A percentile compares a stretch with the other conserved stretches of the same genome.
These are phyloP conservation scores for Blumeria graminis DNA, from an alignment of 2,329 filamentous ascomycete species.

Conservation along the genomic window DNA sequence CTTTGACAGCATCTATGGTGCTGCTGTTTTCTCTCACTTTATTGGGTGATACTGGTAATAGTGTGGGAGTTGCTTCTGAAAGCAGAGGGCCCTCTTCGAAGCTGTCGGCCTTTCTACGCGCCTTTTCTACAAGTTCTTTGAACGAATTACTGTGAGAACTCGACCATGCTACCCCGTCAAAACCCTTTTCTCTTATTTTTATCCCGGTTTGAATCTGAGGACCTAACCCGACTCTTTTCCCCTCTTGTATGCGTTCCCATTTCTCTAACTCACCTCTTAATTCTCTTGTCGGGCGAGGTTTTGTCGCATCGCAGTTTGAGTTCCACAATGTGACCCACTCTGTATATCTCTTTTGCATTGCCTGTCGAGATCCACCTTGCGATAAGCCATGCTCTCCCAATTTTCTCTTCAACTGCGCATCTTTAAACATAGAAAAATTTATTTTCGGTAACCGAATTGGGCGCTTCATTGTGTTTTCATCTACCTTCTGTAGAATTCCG, in stretches of 20 bases:
- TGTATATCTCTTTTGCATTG: conserved; percentile 58
- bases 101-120: conserved; percentile 24
- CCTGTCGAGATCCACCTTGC: conserved; percentile 36
- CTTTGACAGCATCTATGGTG: no score
- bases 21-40: background rate
- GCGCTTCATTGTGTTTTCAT: conserved; percentile 10
- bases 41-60: background rate
- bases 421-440: conserved; percentile 73
- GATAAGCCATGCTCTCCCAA: conserved; percentile 59
- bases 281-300: conserved; percentile 44
- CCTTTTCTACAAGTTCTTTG: conserved; percentile 53
- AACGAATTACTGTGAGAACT: conserved; percentile 51
- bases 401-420: conserved; percentile 55
- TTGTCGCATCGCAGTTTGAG: conserved; percentile 72
- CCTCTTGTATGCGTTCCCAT: conserved; percentile 71
- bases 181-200: conserved; percentile 65
- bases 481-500: conserved; percentile 1
- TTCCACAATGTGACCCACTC: conserved; percentile 97
- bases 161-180: conserved; percentile 58
- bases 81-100: background rate
- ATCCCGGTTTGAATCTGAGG: conserved; percentile 14
- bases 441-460: conserved; percentile 37
- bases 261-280: conserved; percentile 55
- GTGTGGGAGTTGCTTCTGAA: background rate
- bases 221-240: conserved; percentile 22